Evolutionary conservation across 371 early-diverging fungal species (phyloP).

Genomic region (Sporodiniella umbellata): DNA sequence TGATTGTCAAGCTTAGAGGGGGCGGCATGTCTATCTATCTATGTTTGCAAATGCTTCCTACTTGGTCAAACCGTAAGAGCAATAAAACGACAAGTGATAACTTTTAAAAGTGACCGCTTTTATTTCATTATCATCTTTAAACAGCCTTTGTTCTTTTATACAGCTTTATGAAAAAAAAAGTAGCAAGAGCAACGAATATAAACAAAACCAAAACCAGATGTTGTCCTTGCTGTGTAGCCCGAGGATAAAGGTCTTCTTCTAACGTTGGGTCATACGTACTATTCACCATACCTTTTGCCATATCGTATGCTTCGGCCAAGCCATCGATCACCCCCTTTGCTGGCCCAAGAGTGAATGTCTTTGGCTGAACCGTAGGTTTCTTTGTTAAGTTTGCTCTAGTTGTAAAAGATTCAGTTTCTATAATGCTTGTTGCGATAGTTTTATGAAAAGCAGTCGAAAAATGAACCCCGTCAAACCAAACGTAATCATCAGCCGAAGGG

Average conservation of each 20-base stretch:
- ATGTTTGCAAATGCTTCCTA: too few species aligned
- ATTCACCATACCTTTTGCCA: conserved; percentile 1
- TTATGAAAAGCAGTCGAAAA: conserved; percentile 39
- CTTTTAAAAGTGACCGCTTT: background rate
- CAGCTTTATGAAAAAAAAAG: background rate
- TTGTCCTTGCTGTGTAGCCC: background rate
- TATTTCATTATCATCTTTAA: background rate
- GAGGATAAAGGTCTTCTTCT: conserved; percentile 14
- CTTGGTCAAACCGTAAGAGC: too few species aligned
- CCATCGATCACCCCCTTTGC: conserved; percentile 25
- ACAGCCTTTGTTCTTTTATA: background rate
- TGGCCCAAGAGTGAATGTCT: conserved; percentile 17
- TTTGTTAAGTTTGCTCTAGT: conserved; percentile 10
- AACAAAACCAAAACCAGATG: background rate
- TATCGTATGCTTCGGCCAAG: conserved; percentile 14
- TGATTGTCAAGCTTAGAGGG: too few species aligned
- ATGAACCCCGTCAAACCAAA: conserved; percentile 50
- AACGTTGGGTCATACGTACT: conserved; percentile 8
- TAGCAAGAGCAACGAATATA: background rate
- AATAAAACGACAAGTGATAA: background rate
- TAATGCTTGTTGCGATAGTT: conserved; percentile 31
- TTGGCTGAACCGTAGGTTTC: conserved; percentile 20
- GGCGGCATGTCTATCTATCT: too few species aligned
- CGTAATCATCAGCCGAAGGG: conserved; percentile 11
- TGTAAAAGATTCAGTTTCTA: conserved; percentile 32